These are phyloP conservation scores for Quercus lobata DNA, from an alignment of 331 rosid species.

Conservation along the genomic window DNA sequence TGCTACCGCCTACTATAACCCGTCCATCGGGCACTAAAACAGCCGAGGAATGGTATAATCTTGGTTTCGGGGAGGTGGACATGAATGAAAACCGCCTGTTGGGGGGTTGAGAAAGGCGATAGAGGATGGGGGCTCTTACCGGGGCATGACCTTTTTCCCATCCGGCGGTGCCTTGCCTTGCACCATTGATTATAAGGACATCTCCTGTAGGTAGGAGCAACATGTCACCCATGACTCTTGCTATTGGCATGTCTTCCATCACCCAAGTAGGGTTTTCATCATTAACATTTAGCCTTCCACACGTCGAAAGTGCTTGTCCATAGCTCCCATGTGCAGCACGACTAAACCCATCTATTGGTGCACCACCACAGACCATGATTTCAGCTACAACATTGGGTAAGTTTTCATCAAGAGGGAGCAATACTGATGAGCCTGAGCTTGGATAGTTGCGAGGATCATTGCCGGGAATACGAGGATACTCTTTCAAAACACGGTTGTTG, in stretches of 20 bases:
- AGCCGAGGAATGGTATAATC: conserved; percentile 69
- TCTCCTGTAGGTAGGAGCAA: conserved; percentile 61
- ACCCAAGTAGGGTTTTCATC: conserved; percentile 53
- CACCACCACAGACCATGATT: conserved; percentile 70
- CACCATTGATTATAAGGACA: conserved; percentile 60
- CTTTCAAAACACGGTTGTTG: conserved; percentile 40
- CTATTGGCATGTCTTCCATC: conserved; percentile 65
- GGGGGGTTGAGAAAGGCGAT: conserved; percentile 5
- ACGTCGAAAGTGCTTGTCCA: conserved; percentile 26
- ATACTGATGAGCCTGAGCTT: conserved; percentile 68
- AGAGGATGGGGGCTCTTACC: conserved; percentile 41
- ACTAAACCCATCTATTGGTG: conserved; percentile 35
- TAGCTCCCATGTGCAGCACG: conserved; percentile 27
- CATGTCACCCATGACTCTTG: conserved; percentile 76
- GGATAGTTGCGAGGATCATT: conserved; percentile 72
- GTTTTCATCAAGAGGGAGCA: conserved; percentile 68
- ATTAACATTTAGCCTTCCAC: conserved; percentile 50
- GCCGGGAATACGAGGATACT: conserved; percentile 55
- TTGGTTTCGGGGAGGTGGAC: conserved; percentile 38
- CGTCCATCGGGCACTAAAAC: conserved; percentile 52
- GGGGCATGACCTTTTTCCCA: conserved; percentile 58
- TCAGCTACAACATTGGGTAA: conserved; percentile 26
- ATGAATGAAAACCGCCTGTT: conserved; percentile 28
- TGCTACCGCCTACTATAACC: conserved; percentile 72
- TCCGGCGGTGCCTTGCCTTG: conserved; percentile 54